A percentile compares a stretch with the other conserved stretches of the same genome.
These are phyloP conservation scores for Didymella arachidicola DNA, from an alignment of 2,329 filamentous ascomycete genomes.

Conservation along the genomic window DNA sequence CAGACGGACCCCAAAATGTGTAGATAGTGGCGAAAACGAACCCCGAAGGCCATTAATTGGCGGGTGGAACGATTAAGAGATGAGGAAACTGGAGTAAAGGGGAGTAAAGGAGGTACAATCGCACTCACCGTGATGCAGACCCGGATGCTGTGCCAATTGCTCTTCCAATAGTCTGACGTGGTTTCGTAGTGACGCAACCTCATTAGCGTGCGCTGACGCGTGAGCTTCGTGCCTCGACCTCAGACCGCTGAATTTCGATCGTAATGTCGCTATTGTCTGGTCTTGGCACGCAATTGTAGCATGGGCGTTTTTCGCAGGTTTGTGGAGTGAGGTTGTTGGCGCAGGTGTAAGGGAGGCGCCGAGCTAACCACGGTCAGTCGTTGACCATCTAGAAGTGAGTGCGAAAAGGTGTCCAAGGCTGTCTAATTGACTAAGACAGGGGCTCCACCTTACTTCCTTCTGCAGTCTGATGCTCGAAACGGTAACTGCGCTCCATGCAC, in stretches of 20 bases:
- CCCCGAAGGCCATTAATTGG: constrained; percentile 13
- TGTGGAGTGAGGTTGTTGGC: constrained; percentile 25
- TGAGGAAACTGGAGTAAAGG: constrained; percentile 7
- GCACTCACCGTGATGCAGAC: constrained; percentile 43
- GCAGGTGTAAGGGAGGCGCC: constrained; percentile 21
- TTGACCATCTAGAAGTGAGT: not conserved
- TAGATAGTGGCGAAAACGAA: constrained; percentile 16
- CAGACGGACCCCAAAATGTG: constrained; percentile 1
- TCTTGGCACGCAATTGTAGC: constrained; percentile 43
- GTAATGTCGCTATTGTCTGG: constrained; percentile 43
- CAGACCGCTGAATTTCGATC: constrained; percentile 48
- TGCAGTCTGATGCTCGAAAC: not conserved
- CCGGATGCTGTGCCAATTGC: constrained; percentile 37
- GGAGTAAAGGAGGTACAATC: constrained; percentile 11
- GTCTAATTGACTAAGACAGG: not conserved
- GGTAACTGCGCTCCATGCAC: constrained; percentile 6
- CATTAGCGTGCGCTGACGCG: constrained; percentile 49
- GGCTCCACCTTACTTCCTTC: not conserved
- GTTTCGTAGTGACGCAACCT: constrained; percentile 50
- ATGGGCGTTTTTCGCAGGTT: constrained; percentile 40
- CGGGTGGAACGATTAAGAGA: not conserved
- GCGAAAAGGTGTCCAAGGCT: not conserved
- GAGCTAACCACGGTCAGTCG: constrained; percentile 32
- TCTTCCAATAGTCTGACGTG: constrained; percentile 52
- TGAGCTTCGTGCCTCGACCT: constrained; percentile 52